Conservation (phyloP, 2,329 filamentous ascomycete genomes). For the Neonectria neomacrospora region DNA sequence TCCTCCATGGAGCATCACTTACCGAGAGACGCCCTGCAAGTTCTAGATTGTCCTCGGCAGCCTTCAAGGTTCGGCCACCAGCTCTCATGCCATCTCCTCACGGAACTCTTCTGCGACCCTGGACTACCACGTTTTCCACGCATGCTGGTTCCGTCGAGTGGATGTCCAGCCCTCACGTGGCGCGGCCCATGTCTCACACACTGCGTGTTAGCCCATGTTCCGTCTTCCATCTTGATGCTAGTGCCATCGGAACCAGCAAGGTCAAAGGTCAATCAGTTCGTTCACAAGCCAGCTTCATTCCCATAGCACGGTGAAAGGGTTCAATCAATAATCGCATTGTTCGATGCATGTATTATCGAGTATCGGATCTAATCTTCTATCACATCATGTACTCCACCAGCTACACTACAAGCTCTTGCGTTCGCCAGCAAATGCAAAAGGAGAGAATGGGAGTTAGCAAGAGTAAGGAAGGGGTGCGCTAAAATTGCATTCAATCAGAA, state of each 20-base stretch:
- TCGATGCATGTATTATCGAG: neutral
- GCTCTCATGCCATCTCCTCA: slow-evolving; percentile 23
- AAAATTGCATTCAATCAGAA: neutral
- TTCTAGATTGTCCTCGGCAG: neutral
- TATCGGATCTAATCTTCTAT: neutral
- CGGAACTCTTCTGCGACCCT: slow-evolving; percentile 34
- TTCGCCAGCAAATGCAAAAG: slow-evolving; percentile 24
- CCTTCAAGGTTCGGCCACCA: neutral
- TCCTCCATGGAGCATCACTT: neutral
- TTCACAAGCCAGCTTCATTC: neutral
- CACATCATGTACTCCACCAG: slow-evolving; percentile 14
- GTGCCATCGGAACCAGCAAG: neutral
- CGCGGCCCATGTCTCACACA: slow-evolving; percentile 9
- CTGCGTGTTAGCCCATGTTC: neutral
- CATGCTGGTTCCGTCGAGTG: slow-evolving; percentile 26
- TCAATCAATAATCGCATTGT: neutral
- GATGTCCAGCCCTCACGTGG: slow-evolving; percentile 10
- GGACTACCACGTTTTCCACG: slow-evolving; percentile 43
- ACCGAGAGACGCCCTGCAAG: too few species aligned
- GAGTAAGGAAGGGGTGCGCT: neutral
- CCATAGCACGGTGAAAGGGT: neutral
- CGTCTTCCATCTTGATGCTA: neutral
- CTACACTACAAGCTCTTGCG: neutral
- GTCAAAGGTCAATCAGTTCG: neutral
- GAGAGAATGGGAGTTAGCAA: neutral